A percentile compares a stretch with the other conserved stretches of the same genome.
These are phyloP conservation scores for Calamus simplicifolius DNA, from an alignment of 176 grass and related monocot species.

Conservation along the genomic window DNA sequence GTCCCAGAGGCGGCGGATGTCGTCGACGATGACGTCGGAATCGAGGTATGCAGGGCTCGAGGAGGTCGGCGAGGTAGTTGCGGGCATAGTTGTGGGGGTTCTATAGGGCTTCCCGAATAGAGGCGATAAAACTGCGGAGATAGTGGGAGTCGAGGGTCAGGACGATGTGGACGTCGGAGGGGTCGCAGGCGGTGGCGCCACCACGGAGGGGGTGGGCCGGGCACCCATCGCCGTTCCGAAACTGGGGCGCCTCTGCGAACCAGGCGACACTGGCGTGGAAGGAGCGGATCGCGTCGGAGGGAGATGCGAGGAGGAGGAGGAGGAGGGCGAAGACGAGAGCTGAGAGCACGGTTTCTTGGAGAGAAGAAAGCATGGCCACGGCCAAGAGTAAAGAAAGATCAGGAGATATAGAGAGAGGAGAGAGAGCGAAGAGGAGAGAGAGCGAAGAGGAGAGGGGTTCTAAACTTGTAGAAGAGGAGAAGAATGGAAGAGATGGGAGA, in stretches of 20 bases:
- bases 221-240: slow-evolving; percentile 74
- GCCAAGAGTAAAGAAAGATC: background rate
- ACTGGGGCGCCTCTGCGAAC: slow-evolving; percentile 82
- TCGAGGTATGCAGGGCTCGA: slow-evolving; percentile 71
- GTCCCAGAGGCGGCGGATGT: slow-evolving; percentile 51
- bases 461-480: too few species aligned
- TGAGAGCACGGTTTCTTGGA: too few species aligned
- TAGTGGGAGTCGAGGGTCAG: slow-evolving; percentile 98
- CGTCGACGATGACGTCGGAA: slow-evolving; percentile 64
- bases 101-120: slow-evolving; percentile 73
- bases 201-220: background rate
- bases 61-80: slow-evolving; percentile 66
- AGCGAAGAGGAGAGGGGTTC: too few species aligned
- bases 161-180: slow-evolving; percentile 67
- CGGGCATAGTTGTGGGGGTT: slow-evolving; percentile 75
- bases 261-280: background rate
- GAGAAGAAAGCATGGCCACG: slow-evolving; percentile 26
- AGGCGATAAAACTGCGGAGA: slow-evolving; percentile 85
- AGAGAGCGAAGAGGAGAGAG: too few species aligned
- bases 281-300: background rate
- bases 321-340: slow-evolving; percentile 9
- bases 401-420: background rate
- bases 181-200: slow-evolving; percentile 47
- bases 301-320: slow-evolving; percentile 12
- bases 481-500: too few species aligned